These are phyloP conservation scores for Buddleja alternifolia DNA, from an alignment of 257 asterid species.

Conservation along the genomic window DNA sequence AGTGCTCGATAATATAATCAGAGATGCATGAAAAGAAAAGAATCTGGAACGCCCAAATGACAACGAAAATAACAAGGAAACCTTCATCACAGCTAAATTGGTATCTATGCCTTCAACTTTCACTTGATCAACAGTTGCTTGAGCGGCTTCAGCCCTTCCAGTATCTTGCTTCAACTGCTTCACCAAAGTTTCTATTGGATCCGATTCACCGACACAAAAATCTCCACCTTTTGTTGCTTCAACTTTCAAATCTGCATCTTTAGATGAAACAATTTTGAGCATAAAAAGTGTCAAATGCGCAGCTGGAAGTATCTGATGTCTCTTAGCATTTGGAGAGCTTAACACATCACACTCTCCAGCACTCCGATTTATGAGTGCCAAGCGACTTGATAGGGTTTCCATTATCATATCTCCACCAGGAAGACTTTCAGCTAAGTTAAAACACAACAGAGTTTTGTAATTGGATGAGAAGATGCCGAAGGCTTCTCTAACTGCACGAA, in stretches of 20 bases:
- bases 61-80: slow-evolving; percentile 29
- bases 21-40: slow-evolving; percentile 20
- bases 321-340: slow-evolving; percentile 60
- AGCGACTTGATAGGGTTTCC: slow-evolving; percentile 64
- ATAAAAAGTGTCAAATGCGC: slow-evolving; percentile 60
- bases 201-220: slow-evolving; percentile 67
- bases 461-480: slow-evolving; percentile 62
- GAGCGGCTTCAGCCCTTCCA: slow-evolving; percentile 92
- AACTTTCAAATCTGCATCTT: slow-evolving; percentile 45
- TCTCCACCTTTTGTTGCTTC: slow-evolving; percentile 60
- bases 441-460: slow-evolving; percentile 79
- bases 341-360: slow-evolving; percentile 41
- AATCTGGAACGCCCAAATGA: slow-evolving; percentile 25
- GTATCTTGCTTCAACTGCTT: slow-evolving; percentile 76
- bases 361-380: slow-evolving; percentile 46
- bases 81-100: slow-evolving; percentile 89
- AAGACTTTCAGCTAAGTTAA: slow-evolving; percentile 93
- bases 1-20: slow-evolving; percentile 3
- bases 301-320: slow-evolving; percentile 48
- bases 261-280: slow-evolving; percentile 57
- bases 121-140: slow-evolving; percentile 88
- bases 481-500: slow-evolving; percentile 84
- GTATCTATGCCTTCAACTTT: slow-evolving; percentile 94
- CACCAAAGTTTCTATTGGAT: slow-evolving; percentile 78
- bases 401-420: slow-evolving; percentile 87